phyloP scores from a whole-genome alignment of 192 early-diverging fungal species.

The Coemansia sp. region DNA sequence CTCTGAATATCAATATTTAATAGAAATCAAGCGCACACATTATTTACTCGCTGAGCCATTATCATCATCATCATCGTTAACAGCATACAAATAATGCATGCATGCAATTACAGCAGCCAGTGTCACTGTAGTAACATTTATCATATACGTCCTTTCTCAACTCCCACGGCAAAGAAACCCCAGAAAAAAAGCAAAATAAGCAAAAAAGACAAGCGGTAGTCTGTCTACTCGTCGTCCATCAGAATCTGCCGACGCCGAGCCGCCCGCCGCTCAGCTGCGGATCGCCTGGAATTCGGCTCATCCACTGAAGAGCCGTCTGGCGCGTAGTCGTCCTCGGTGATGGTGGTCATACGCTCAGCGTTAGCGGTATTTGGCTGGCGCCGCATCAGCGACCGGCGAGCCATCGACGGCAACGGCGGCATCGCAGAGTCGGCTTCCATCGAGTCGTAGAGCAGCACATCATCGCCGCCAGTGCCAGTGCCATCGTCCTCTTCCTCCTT shows the following conservation, averaged over 20 bases:
- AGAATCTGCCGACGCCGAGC: conserved; percentile 46
- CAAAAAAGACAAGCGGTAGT: too few species aligned
- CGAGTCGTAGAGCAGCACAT: conserved; percentile 1
- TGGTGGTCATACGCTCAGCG: conserved; percentile 34
- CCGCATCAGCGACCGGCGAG: conserved; percentile 25
- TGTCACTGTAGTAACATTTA: too few species aligned
- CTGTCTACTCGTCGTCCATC: conserved; percentile 11
- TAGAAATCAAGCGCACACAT: too few species aligned
- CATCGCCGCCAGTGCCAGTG: not conserved
- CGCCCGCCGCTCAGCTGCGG: conserved; percentile 25
- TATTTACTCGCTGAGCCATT: too few species aligned
- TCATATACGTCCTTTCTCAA: too few species aligned
- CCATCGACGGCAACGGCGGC: conserved; percentile 22
- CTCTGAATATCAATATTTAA: too few species aligned
- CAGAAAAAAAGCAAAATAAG: too few species aligned
- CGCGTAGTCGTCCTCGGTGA: conserved; percentile 31
- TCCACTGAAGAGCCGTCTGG: conserved; percentile 1
- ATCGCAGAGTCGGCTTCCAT: not conserved
- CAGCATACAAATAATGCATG: too few species aligned
- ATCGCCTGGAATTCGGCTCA: not conserved
- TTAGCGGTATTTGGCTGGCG: conserved; percentile 12
- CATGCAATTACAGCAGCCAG: too few species aligned
- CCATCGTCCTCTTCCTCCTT: conserved; percentile 48
- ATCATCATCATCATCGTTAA: too few species aligned
- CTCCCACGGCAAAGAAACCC: too few species aligned